Evolutionary conservation across 306 rosid genomes (phyloP), one percentile per base, ranked within the genome.

Genomic region (Prunus dulcis): DNA sequence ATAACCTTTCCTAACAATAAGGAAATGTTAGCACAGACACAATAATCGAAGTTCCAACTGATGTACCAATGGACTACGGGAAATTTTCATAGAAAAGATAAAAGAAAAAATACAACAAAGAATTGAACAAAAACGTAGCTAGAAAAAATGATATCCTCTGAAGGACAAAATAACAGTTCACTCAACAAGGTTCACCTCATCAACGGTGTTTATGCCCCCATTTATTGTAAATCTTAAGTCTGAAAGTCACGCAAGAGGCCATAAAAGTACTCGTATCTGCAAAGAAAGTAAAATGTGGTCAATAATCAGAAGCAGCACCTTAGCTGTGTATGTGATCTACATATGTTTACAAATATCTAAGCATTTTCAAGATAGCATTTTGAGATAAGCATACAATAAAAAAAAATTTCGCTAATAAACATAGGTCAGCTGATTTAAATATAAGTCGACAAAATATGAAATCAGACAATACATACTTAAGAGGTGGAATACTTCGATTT

Each of bases 191-290:
- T 82, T 86, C 88, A 94, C 98, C 98, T 90, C 97, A 81, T 89
- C 91, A 82, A 94, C 81, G n/a, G 87, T 60, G 65, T 83, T 84
- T 71, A 94, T 91, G 77, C 98, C 98, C 60, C 98, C 98, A 86
- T 94, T 94, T 75, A 94, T 94, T 61, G 98, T 94, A 85, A 94
- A 94, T 80, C 88, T 91, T 70, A 94, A 82, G 89, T 94, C 97
- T 7, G 98, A 89, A 94, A 94, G 89, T 94, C 97, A 3, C 96
- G 98, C 81, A 94, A 55, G 45, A 94, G 95, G 61, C 94, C 98
- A 76, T 91, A 91, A 65, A 88, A 94, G 81, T 87, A 94, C 85
- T 94, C 98, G 66, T 94, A 94, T 79, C 98, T 92, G 95, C 85
- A 84, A 22, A 56, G 23, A 71, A 41, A 22, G 50, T 77, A 18